These are phyloP conservation scores for Russula compacta DNA, from an alignment of 768 basidiomycete species.

Conservation along the genomic window DNA sequence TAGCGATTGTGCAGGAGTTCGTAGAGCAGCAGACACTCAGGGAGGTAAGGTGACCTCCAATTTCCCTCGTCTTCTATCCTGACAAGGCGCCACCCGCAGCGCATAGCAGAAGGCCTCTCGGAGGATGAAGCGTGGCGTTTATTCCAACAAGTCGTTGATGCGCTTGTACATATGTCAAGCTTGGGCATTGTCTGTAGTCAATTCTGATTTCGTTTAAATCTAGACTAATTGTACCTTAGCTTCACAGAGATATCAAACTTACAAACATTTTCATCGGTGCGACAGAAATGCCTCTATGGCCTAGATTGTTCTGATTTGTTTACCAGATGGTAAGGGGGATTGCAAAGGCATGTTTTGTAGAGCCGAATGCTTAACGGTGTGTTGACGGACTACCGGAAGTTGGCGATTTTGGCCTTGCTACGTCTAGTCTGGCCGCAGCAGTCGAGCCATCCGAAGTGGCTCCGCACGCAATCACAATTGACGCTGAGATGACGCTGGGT, in stretches of 20 bases:
- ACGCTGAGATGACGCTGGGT: conserved; percentile 74
- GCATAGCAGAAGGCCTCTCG: conserved; percentile 69
- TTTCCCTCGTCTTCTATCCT: conserved; percentile 1
- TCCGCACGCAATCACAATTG: conserved; percentile 34
- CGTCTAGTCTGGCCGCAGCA: conserved; percentile 68
- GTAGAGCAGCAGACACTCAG: conserved; percentile 85
- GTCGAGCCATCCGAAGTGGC: conserved; percentile 66
- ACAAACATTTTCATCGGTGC: conserved; percentile 91
- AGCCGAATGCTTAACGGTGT: neutral
- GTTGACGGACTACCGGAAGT: conserved; percentile 35
- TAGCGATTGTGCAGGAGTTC: conserved; percentile 51
- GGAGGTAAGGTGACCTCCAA: conserved; percentile 42
- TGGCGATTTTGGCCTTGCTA: conserved; percentile 90
- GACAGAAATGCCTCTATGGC: conserved; percentile 18
- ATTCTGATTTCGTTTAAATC: neutral
- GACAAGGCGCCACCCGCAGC: conserved; percentile 28
- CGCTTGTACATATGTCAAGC: conserved; percentile 81
- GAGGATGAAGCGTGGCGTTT: conserved; percentile 87
- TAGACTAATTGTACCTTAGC: conserved; percentile 26
- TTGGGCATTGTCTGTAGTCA: conserved; percentile 61
- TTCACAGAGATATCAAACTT: conserved; percentile 85
- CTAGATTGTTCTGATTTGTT: neutral
- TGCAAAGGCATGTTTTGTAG: conserved; percentile 49
- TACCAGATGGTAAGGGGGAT: conserved; percentile 66
- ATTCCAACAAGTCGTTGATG: conserved; percentile 85